A percentile compares a stretch with the other conserved stretches of the same genome.
phyloP scores from a whole-genome alignment of 139 green algal species.

The Chlamydomonas asymmetrica region DNA sequence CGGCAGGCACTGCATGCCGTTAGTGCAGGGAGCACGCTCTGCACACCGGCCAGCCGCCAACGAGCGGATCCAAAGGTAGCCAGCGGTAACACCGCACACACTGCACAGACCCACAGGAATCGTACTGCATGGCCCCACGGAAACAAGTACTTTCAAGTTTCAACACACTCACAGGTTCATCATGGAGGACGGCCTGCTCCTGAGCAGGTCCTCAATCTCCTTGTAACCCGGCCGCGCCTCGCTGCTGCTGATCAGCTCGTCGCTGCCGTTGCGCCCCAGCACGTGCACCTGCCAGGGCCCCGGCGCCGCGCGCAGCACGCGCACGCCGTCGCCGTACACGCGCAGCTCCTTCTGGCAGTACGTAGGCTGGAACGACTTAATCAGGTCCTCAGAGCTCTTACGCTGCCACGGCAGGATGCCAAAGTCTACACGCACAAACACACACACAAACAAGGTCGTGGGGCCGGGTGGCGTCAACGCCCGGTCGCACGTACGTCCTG shows the following conservation, averaged over 20 bases:
- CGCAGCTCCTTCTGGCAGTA: slow-evolving; percentile 70
- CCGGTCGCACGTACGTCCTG: too few relatives aligned
- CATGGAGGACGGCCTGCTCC: slow-evolving; percentile 35
- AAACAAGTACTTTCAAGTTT: too few relatives aligned
- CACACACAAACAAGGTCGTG: background rate
- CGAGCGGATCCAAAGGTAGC: too few relatives aligned
- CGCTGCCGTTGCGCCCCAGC: slow-evolving; percentile 1
- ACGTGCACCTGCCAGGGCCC: slow-evolving; percentile 60
- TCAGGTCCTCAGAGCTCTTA: slow-evolving; percentile 46
- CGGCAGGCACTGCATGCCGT: too few relatives aligned
- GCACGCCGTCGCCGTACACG: slow-evolving; percentile 67
- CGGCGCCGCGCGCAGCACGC: slow-evolving; percentile 42
- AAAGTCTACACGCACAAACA: slow-evolving; percentile 57
- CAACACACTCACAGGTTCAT: too few relatives aligned
- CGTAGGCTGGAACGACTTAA: slow-evolving; percentile 60
- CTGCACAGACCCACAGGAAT: too few relatives aligned
- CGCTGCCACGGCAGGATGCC: too few relatives aligned
- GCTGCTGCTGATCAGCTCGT: slow-evolving; percentile 34
- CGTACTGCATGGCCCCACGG: too few relatives aligned
- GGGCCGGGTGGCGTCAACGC: too few relatives aligned
- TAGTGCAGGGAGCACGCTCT: too few relatives aligned
- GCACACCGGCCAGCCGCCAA: too few relatives aligned
- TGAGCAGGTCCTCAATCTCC: slow-evolving; percentile 65
- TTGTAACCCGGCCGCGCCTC: slow-evolving; percentile 54
- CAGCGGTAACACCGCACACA: too few relatives aligned